These are phyloP conservation scores for Prunus mira DNA, from an alignment of 306 rosid species.

Conservation along the genomic window DNA sequence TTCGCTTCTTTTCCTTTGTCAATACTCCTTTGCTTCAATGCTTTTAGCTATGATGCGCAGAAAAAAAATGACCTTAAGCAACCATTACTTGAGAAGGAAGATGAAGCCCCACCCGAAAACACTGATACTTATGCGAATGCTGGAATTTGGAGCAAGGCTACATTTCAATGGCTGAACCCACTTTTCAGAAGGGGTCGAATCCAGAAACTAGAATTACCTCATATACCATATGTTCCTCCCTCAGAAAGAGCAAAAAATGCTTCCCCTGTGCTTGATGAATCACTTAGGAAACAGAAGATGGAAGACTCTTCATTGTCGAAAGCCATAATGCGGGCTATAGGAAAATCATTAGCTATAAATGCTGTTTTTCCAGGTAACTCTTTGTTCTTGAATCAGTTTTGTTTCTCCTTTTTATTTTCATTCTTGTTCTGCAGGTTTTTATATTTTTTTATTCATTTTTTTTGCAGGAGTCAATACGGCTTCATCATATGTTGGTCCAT, in stretches of 20 bases:
- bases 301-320: constrained; percentile 37
- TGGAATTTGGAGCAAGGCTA: constrained; percentile 57
- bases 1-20: constrained; percentile 52
- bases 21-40: constrained; percentile 45
- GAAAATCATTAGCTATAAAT: constrained; percentile 54
- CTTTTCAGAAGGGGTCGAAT: constrained; percentile 54
- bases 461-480: constrained; percentile 59
- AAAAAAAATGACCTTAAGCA: constrained; percentile 23
- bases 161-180: constrained; percentile 72
- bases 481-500: constrained; percentile 68
- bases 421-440: not conserved
- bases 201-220: constrained; percentile 48
- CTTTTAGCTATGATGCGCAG: constrained; percentile 19
- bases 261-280: constrained; percentile 52
- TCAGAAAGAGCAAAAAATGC: constrained; percentile 61
- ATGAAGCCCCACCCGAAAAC: constrained; percentile 2
- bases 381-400: not conserved
- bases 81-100: constrained; percentile 35
- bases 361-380: constrained; percentile 71
- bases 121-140: constrained; percentile 32
- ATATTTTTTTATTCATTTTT: not conserved
- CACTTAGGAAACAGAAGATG: constrained; percentile 35
- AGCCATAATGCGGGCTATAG: constrained; percentile 42
- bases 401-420: not conserved
- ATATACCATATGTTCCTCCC: constrained; percentile 61